Evolutionary conservation across 192 early-diverging fungal genomes (phyloP), one percentile per base, ranked within the genome.

Genomic region (Paraglomus brasilianum): DNA sequence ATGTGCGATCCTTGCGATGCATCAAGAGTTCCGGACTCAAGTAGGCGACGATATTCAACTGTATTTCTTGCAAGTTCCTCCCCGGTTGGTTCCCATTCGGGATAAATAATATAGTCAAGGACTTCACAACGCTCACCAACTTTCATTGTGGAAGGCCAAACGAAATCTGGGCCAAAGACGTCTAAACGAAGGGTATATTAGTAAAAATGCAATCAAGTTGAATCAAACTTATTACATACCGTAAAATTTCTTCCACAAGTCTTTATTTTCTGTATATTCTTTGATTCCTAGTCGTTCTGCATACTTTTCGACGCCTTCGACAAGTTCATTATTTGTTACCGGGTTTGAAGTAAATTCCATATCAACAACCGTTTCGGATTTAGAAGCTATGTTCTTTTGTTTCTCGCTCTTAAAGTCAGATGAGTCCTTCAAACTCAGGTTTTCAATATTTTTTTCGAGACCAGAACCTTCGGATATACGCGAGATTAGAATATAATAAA

Each of bases 121-220:
- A 64, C 43, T 64, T 64, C 61, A 8, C 44, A 21, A 65, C 40
- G 46, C 30, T 30, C 63, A 65, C 8, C 22, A 0, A 48, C 5
- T 2, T 65, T 30, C 36, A 13, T 39, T n/a, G 24, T 19, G 5
- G 46, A 24, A 64, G 22, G 61, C 44, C 62, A 64, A 49, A 36
- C 24, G 15, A 66, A 64, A 38, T 47, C 46, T 49, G 19, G 8
- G 11, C 44, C 24, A 49, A 2, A 0, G 44, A 64, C 7, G 45
- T 1, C 62, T 64, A 64, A 63, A 64, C 61, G 22, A 64, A 47
- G 45, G 62, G 22, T 64, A 64, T 47, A 64, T 64, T 49, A 64
- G 44, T 64, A 64, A 64, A 64, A 64, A 64, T 64, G 10, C 61
- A 64, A 64, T 13, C 61, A 64, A 47, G 44, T 40, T 60, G n/a